Evolutionary conservation across 1,284 basidiomycete species (phyloP), one percentile per base, ranked within the genome.

Genomic region (Lentinula novae-zelandiae): DNA sequence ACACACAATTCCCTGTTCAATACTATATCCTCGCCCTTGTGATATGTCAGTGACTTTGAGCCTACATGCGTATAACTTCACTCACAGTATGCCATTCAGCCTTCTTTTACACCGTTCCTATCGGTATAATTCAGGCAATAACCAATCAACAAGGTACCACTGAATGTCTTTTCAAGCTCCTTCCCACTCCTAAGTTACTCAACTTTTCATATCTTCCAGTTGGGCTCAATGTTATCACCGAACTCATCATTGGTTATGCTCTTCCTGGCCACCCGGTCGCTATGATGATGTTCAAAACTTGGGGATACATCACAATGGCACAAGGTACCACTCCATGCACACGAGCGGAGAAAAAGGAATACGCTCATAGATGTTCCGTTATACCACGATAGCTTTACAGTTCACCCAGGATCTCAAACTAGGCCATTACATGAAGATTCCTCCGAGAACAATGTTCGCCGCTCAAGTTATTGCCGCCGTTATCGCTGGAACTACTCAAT

Each of bases 341-440:
- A 5, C n/a, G 31, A 36, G 12, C 9, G 17, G 17, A 34, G 51
- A 13, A 6, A 36, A 38, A 13, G 55, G 50, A 1, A 10, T 17
- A 62, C 62, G 13, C 64, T 66, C 63, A 57, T 75, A 1, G 81
- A 82, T 63, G 5, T 20, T n/a, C 80, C 78, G 1, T 66, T 84
- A 33, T 22, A 12, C 44, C 44, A 22, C 20, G 33, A 31, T 42
- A 61, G 57, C 69, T 70, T 31, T 63, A 7, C 58, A 60, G 12
- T 83, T 84, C 70, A 72, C 79, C 2, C 74, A 74, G 5, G 82
- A 84, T 67, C 78, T 82, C 66, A 82, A 82, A 70, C 74, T 82
- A 33, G 80, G 79, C 8, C 81, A 82, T 62, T 82, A 82, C 70
- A 82, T 82, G 80, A 82, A 82, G 70, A 71, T 82, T 34, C 77